phyloP scores from a whole-genome alignment of 139 green algal genomes.

The Coelastrella sp. region DNA sequence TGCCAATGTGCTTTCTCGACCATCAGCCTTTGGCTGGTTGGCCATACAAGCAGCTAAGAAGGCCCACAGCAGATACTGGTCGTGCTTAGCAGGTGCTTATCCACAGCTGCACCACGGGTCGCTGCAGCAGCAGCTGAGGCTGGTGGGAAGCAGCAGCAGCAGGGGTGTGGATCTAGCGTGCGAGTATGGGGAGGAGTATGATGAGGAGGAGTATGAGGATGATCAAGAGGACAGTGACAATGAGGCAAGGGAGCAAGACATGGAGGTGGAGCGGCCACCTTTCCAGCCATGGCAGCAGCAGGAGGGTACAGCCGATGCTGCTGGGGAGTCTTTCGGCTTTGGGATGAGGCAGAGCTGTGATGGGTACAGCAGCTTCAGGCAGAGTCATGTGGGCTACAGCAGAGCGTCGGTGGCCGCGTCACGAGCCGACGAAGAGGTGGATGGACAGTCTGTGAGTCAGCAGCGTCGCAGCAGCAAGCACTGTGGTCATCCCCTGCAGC shows the following conservation, averaged over 20 bases:
- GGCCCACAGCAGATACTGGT: slow-evolving; percentile 36
- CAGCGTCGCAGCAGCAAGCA: neutral
- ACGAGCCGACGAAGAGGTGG: neutral
- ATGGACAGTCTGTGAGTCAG: neutral
- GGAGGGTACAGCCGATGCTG: neutral
- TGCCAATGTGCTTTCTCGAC: neutral
- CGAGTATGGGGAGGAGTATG: slow-evolving; percentile 30
- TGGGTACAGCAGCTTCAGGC: neutral
- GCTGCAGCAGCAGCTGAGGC: slow-evolving; percentile 24
- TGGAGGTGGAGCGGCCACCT: neutral
- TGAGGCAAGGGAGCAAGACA: neutral
- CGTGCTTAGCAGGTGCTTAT: neutral
- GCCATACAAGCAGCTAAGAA: slow-evolving; percentile 11
- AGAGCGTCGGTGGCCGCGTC: slow-evolving; percentile 1
- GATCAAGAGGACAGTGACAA: neutral
- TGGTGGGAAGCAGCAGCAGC: neutral
- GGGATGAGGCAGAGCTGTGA: neutral
- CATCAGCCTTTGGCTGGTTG: slow-evolving; percentile 22
- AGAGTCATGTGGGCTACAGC: neutral
- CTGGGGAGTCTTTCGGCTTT: neutral
- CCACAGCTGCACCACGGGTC: slow-evolving; percentile 11
- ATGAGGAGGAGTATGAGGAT: slow-evolving; percentile 24
- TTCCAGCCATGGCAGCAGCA: neutral
- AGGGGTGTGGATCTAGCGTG: neutral
- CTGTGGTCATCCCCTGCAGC: neutral